Base-by-base conservation (phyloP, 768 basidiomycete species). In the Tulasnella sp. region DNA sequence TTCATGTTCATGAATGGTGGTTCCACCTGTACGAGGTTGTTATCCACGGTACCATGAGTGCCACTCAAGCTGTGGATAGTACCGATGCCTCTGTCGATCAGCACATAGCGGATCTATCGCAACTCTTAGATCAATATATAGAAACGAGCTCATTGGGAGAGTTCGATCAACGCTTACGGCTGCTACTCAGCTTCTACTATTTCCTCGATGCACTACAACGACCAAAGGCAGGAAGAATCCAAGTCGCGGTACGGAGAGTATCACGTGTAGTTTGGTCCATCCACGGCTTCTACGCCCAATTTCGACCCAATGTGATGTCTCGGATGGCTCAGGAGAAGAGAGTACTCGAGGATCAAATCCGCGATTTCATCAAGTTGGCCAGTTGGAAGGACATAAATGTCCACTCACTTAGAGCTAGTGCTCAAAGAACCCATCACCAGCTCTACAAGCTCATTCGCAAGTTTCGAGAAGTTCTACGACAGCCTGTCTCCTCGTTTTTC, bases 331-430 rank as follows among this genome's bases (percentile, higher is more conserved):
- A 71, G 15, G 80, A 85, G 60, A 75, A 81, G 44, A 65, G 63
- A 0, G 60, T 58, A 0, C 63, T 95, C 28, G 89, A 96, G 65
- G 83, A 79, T 58, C 84, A 92, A 50, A 74, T 96, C 45, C 76
- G 72, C 53, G 79, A 75, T 37, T 81, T 90, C 62, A 82, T 98
- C 70, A 93, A 91, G 64, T 71, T 99, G 39, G 95, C 95, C 1
- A 96, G 91, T 60, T 98, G 95, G 95, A 95, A 86, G 65, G 95
- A 99, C 61, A 70, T 91, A 61, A 99, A 98, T 60, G 84, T 98
- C 8, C 82, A 87, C 56, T 91, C 95, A 2, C 72, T 99, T 53
- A 86, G 83, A 63, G 81, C 84, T 54, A 95, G 91, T 61, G 91
- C 95, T 0, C 79, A 84, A 53, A 79, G 72, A 59, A 90, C 89